phyloP scores from a whole-genome alignment of 2,329 filamentous ascomycete species.

The Corynespora cassiicola region DNA sequence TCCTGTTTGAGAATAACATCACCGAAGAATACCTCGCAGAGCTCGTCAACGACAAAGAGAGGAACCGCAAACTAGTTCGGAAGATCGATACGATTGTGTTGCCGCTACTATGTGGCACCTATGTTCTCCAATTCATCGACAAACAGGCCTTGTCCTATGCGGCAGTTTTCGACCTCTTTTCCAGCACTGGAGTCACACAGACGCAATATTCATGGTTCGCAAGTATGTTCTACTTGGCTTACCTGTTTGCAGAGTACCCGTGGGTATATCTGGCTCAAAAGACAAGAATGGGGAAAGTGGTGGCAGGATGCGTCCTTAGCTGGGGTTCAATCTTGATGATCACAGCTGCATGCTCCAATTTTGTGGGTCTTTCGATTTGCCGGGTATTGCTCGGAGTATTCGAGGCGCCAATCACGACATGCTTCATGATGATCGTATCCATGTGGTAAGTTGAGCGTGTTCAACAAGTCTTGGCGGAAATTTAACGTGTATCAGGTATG shows the following conservation, averaged over 20 bases:
- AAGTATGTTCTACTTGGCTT: slow-evolving; percentile 62
- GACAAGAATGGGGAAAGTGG: slow-evolving; percentile 39
- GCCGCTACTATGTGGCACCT: slow-evolving; percentile 59
- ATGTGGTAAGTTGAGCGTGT: slow-evolving; percentile 15
- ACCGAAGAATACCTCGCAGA: slow-evolving; percentile 50
- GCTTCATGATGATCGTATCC: slow-evolving; percentile 25
- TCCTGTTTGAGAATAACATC: slow-evolving; percentile 57
- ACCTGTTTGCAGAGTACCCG: slow-evolving; percentile 27
- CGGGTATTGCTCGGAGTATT: slow-evolving; percentile 28
- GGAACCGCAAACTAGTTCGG: slow-evolving; percentile 42
- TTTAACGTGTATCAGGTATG: background rate
- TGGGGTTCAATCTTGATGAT: slow-evolving; percentile 26
- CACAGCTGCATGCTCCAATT: slow-evolving; percentile 26
- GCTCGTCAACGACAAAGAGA: slow-evolving; percentile 52
- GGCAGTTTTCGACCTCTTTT: slow-evolving; percentile 63
- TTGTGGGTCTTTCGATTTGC: slow-evolving; percentile 23
- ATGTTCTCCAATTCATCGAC: slow-evolving; percentile 62
- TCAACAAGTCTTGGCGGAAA: background rate
- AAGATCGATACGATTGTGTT: slow-evolving; percentile 60
- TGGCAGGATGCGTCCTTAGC: slow-evolving; percentile 25
- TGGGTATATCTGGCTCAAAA: slow-evolving; percentile 35
- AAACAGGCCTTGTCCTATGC: slow-evolving; percentile 63
- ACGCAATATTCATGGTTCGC: slow-evolving; percentile 63
- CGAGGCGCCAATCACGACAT: slow-evolving; percentile 25
- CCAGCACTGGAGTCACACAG: slow-evolving; percentile 54